These are phyloP conservation scores for Fusarium buxicola DNA, from an alignment of 2,329 filamentous ascomycete genomes.

Conservation along the genomic window DNA sequence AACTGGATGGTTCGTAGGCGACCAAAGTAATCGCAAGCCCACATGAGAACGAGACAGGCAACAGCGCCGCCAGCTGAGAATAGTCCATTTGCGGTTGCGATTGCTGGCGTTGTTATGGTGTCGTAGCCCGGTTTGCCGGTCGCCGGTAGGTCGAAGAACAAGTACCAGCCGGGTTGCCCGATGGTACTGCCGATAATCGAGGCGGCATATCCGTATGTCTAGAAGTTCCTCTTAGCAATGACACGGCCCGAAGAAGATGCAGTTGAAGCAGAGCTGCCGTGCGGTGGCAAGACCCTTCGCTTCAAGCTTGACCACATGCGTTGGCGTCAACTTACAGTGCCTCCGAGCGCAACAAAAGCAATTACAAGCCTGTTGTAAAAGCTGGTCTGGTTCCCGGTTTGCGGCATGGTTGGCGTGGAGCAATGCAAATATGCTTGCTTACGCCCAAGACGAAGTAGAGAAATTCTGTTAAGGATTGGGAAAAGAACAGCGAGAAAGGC, in stretches of 20 bases:
- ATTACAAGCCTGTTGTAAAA: conserved; percentile 51
- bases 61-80: conserved; percentile 62
- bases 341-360: conserved; percentile 51
- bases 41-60: conserved; percentile 61
- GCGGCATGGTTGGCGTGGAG: conserved; percentile 8
- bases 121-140: conserved; percentile 58
- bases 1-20: conserved; percentile 60
- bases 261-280: too few species aligned
- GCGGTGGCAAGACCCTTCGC: too few species aligned
- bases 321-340: conserved; percentile 41
- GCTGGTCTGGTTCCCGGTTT: conserved; percentile 41
- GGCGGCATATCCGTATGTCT: conserved; percentile 64
- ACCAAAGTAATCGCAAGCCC: conserved; percentile 57
- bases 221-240: background rate
- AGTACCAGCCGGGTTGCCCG: conserved; percentile 64
- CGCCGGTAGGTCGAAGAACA: conserved; percentile 59
- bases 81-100: conserved; percentile 61
- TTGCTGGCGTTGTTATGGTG: conserved; percentile 58
- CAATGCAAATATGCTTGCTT: background rate
- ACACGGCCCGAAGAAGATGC: fast-evolving
- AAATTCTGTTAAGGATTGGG: background rate
- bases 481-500: background rate
- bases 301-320: background rate
- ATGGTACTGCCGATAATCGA: conserved; percentile 64
- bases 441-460: background rate